A percentile compares a stretch with the other conserved stretches of the same genome.
Evolutionary conservation across 352 stramenopile species (phyloP).

Genomic region (Sclerospora graminicola): DNA sequence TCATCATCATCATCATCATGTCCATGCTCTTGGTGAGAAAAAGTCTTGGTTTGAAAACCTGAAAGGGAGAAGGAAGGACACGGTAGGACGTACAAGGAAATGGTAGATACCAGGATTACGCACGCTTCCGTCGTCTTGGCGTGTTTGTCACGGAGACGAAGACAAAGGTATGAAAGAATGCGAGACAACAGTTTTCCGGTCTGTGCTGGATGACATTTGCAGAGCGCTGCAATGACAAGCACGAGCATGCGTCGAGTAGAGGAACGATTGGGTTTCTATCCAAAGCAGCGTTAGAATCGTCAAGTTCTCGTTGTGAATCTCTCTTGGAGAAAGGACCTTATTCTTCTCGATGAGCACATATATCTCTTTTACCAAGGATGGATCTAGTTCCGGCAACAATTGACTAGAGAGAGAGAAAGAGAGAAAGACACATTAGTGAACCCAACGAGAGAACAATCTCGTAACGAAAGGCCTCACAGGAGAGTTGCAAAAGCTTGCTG

Average conservation of each 20-base stretch:
- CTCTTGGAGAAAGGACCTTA: conserved; percentile 23
- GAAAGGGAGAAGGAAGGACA: conserved; percentile 9
- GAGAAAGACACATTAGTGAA: neutral
- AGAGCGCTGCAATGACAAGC: conserved; percentile 42
- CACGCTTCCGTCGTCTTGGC: conserved; percentile 43
- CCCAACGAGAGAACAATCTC: neutral
- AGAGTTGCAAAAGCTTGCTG: conserved; percentile 38
- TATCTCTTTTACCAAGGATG: conserved; percentile 28
- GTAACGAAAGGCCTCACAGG: conserved; percentile 17
- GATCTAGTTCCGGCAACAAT: conserved; percentile 24
- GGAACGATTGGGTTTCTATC: conserved; percentile 8
- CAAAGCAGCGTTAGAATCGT: conserved; percentile 2
- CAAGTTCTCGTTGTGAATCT: too few relatives aligned
- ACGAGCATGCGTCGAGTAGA: conserved; percentile 54
- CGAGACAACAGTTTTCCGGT: conserved; percentile 29
- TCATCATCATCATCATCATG: neutral
- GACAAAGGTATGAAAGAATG: conserved; percentile 30
- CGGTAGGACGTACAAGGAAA: conserved; percentile 39
- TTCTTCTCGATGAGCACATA: conserved; percentile 46
- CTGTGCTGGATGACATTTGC: conserved; percentile 29
- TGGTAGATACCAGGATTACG: conserved; percentile 35
- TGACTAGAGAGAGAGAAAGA: conserved; percentile 16
- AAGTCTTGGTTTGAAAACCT: neutral
- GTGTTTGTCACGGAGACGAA: conserved; percentile 48
- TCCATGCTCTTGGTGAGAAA: neutral